phyloP scores from a whole-genome alignment of 768 basidiomycete species.

The Mycena indigotica region DNA sequence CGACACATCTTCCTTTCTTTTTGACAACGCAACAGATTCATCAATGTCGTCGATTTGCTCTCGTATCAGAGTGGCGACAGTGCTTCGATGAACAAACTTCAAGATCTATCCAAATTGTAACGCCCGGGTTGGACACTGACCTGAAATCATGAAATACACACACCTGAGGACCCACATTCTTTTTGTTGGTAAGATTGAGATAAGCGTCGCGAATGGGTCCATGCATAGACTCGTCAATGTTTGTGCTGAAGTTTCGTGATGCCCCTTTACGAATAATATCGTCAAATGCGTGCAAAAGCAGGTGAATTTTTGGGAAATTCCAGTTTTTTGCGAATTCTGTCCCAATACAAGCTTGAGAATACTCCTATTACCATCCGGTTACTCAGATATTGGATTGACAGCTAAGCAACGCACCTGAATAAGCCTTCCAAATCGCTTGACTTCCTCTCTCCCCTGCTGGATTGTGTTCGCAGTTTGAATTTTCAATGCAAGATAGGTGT shows the following conservation, averaged over 20 bases:
- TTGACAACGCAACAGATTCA: too few relatives aligned
- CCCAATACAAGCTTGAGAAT: background rate
- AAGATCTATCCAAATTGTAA: background rate
- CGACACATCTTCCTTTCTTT: too few relatives aligned
- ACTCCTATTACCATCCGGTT: background rate
- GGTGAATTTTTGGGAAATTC: constrained; percentile 39
- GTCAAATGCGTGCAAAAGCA: constrained; percentile 30
- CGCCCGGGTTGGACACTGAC: background rate
- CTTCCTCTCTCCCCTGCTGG: constrained; percentile 18
- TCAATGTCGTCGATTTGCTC: background rate
- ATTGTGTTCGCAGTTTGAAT: constrained; percentile 35
- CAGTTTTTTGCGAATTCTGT: constrained; percentile 30
- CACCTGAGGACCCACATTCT: constrained; percentile 35
- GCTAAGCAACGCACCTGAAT: constrained; percentile 32
- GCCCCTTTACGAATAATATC: constrained; percentile 36
- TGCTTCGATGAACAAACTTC: background rate
- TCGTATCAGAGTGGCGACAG: background rate
- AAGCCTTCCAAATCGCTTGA: constrained; percentile 17
- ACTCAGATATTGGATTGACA: background rate
- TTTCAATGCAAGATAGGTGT: constrained; percentile 32
- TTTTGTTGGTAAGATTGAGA: constrained; percentile 32
- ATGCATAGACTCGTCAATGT: constrained; percentile 38
- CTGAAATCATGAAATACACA: too few relatives aligned
- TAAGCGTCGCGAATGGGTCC: constrained; percentile 33
- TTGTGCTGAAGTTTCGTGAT: constrained; percentile 31